These are phyloP conservation scores for Rhodotorula sp. DNA, from an alignment of 1,284 basidiomycete genomes.

Conservation along the genomic window DNA sequence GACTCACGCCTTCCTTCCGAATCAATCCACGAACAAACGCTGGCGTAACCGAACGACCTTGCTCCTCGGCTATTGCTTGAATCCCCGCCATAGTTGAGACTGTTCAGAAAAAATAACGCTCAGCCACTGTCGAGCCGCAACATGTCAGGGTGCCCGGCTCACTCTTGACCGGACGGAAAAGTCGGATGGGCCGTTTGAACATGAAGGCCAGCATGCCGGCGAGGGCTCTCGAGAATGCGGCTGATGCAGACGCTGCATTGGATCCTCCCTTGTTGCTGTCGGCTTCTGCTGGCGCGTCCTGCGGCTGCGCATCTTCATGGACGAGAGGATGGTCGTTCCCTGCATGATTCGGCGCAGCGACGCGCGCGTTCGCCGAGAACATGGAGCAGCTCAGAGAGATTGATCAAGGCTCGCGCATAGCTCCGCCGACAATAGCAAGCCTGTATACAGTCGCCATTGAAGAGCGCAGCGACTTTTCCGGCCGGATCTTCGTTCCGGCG, in stretches of 20 bases:
- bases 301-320: background rate
- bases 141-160: background rate
- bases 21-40: slow-evolving; percentile 48
- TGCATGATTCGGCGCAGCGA: background rate
- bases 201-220: slow-evolving; percentile 50
- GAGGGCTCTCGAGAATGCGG: slow-evolving; percentile 41
- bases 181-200: slow-evolving; percentile 49
- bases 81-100: slow-evolving; percentile 48
- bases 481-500: too few species aligned
- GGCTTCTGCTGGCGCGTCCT: background rate
- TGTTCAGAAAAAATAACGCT: background rate
- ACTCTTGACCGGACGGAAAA: slow-evolving; percentile 50
- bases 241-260: slow-evolving; percentile 15
- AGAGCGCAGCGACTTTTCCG: too few species aligned
- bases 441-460: too few species aligned
- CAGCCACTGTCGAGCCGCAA: background rate
- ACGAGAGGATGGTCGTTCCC: background rate
- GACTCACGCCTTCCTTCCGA: slow-evolving; percentile 43
- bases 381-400: background rate
- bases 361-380: background rate
- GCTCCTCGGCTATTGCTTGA: slow-evolving; percentile 49
- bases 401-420: background rate
- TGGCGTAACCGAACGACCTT: slow-evolving; percentile 45
- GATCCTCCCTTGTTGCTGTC: background rate
- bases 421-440: background rate